These are phyloP conservation scores for Stentor coeruleus DNA, from an alignment of 73 alveolate genomes.

Conservation along the genomic window DNA sequence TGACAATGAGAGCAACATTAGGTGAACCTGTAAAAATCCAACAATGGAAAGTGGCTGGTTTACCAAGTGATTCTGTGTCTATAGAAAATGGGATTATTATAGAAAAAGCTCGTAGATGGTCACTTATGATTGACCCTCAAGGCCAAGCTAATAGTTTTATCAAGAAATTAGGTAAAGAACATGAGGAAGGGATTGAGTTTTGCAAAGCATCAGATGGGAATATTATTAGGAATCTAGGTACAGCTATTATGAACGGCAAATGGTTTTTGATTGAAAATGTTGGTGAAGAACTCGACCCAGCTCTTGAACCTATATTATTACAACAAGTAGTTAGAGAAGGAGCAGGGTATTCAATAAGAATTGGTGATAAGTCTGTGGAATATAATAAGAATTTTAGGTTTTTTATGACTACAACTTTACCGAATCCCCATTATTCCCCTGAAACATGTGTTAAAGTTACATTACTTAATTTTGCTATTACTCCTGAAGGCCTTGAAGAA, in stretches of 20 bases:
- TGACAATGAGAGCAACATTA: not conserved
- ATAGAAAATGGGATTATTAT: conserved; percentile 98
- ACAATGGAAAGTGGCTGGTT: not conserved
- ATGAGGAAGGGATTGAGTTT: not conserved
- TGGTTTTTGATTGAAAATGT: not conserved
- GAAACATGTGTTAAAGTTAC: conserved; percentile 98
- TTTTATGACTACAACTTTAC: conserved; percentile 97
- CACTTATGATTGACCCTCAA: conserved; percentile 99
- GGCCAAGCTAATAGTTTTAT: conserved; percentile 90
- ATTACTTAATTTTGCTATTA: conserved; percentile 96
- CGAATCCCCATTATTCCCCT: conserved; percentile 99
- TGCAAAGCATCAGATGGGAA: not conserved
- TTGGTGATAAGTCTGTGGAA: conserved; percentile 53
- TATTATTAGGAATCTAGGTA: not conserved
- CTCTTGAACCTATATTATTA: conserved; percentile 66
- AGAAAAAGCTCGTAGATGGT: conserved; percentile 95
- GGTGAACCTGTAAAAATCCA: not conserved
- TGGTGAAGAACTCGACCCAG: not conserved
- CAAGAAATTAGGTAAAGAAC: conserved; percentile 30
- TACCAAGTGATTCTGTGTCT: conserved; percentile 92
- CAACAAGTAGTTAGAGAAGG: conserved; percentile 26
- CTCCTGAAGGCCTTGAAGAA: conserved; percentile 94
- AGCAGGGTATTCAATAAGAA: conserved; percentile 55
- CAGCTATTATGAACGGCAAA: not conserved
- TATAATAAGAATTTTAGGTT: conserved; percentile 79